phyloP scores from a whole-genome alignment of 805 yeast species.

The Pichia heedii region DNA sequence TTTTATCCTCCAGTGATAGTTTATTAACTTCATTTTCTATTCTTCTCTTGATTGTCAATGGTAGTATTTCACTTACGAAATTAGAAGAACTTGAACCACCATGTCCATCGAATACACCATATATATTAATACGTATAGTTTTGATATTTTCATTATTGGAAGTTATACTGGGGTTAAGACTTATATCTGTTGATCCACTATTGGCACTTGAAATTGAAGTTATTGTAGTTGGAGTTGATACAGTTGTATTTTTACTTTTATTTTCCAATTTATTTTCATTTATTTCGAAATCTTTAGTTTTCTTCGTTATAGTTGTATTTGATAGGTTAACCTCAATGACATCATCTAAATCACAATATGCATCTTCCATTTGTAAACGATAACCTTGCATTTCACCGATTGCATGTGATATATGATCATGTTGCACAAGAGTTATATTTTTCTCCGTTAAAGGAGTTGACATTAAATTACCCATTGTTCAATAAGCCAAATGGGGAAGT shows the following conservation, averaged over 20 bases:
- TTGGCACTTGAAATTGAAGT: background rate
- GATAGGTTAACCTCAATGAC: slow-evolving; percentile 7
- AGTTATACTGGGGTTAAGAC: background rate
- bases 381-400: slow-evolving; percentile 77
- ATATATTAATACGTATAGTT: slow-evolving; percentile 31
- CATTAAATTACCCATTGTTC: slow-evolving; percentile 60
- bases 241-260: too few relatives aligned
- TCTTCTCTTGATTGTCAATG: slow-evolving; percentile 15
- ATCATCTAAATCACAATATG: slow-evolving; percentile 42
- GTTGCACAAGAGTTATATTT: slow-evolving; percentile 39
- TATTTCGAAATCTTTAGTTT: too few relatives aligned
- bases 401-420: slow-evolving; percentile 43
- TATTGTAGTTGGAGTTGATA: too few relatives aligned
- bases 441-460: slow-evolving; percentile 72
- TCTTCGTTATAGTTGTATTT: background rate
- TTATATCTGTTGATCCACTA: background rate
- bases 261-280: too few relatives aligned
- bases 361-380: slow-evolving; percentile 68
- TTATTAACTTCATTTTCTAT: slow-evolving; percentile 12
- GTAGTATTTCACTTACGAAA: slow-evolving; percentile 37
- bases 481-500: too few relatives aligned
- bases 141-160: slow-evolving; percentile 1
- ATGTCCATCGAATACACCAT: slow-evolving; percentile 78
- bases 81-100: slow-evolving; percentile 62
- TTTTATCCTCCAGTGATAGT: slow-evolving; percentile 13